Evolutionary conservation across 495 filamentous ascomycete species (phyloP).

Genomic region (Bacidia rubella): DNA sequence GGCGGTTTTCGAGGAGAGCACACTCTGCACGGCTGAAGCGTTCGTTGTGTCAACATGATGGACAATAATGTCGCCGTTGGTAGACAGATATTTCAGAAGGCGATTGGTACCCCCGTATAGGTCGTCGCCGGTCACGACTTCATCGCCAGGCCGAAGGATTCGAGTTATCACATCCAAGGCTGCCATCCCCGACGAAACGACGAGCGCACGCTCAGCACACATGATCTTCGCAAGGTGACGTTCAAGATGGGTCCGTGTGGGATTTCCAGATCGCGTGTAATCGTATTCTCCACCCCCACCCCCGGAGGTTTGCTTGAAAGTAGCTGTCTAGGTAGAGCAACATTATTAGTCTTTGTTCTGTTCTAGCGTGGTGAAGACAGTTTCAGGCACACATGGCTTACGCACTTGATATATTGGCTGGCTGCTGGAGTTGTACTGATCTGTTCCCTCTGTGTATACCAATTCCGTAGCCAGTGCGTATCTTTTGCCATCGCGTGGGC

Average conservation of each 20-base stretch:
- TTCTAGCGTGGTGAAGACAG: not conserved
- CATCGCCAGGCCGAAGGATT: constrained; percentile 81
- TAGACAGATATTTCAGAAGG: constrained; percentile 78
- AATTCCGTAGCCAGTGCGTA: constrained; percentile 93
- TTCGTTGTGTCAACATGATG: constrained; percentile 92
- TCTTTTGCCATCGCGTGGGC: constrained; percentile 64
- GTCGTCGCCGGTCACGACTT: constrained; percentile 93
- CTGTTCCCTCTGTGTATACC: constrained; percentile 86
- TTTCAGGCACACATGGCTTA: not conserved
- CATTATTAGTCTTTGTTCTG: constrained; percentile 25
- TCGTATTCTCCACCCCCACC: constrained; percentile 79
- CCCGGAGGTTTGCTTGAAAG: constrained; percentile 85
- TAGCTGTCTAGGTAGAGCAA: constrained; percentile 71
- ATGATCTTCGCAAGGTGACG: constrained; percentile 97
- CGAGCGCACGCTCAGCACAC: constrained; percentile 79
- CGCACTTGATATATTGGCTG: constrained; percentile 85
- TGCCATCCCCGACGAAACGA: constrained; percentile 92
- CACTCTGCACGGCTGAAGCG: constrained; percentile 49
- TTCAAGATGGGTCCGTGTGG: constrained; percentile 90
- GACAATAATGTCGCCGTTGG: constrained; percentile 76
- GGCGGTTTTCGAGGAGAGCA: constrained; percentile 64
- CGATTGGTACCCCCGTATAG: constrained; percentile 94
- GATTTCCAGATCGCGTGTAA: constrained; percentile 94
- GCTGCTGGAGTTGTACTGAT: constrained; percentile 91
- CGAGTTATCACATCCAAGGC: constrained; percentile 95